Evolutionary conservation across 148 eudicot species (phyloP).

Genomic region (Fagopyrum homotropicum): DNA sequence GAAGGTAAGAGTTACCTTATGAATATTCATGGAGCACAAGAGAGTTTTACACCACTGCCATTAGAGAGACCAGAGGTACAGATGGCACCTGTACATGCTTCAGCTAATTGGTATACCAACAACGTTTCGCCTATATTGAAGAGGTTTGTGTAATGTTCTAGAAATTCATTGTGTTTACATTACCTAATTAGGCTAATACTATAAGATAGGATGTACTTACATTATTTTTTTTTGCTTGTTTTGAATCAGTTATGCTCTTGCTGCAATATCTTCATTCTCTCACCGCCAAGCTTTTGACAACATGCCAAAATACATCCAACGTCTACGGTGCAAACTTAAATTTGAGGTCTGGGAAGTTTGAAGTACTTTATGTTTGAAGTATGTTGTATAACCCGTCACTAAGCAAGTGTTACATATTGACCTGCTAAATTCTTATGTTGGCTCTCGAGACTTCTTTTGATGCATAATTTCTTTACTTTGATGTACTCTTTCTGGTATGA

Average conservation of each 20-base stretch:
- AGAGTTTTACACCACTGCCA: slow-evolving; percentile 78
- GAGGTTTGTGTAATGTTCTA: slow-evolving; percentile 44
- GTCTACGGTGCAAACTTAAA: slow-evolving; percentile 88
- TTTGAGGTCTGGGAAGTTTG: too few relatives aligned
- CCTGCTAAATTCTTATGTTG: too few relatives aligned
- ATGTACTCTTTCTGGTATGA: too few relatives aligned
- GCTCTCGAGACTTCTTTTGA: too few relatives aligned
- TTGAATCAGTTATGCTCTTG: slow-evolving; percentile 71
- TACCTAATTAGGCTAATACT: too few relatives aligned
- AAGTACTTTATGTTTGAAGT: too few relatives aligned
- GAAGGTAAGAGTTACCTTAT: slow-evolving; percentile 80
- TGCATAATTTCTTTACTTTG: too few relatives aligned
- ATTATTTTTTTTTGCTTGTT: slow-evolving; percentile 6
- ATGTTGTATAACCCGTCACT: too few relatives aligned
- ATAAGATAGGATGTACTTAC: too few relatives aligned
- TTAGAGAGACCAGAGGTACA: slow-evolving; percentile 86
- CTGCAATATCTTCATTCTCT: slow-evolving; percentile 95
- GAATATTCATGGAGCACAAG: slow-evolving; percentile 95
- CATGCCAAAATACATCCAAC: slow-evolving; percentile 82
- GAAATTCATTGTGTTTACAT: too few relatives aligned
- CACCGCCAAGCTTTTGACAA: slow-evolving; percentile 90
- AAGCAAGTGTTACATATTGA: too few relatives aligned
- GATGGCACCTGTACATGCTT: slow-evolving; percentile 96
- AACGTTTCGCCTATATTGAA: slow-evolving; percentile 72
- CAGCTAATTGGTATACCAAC: slow-evolving; percentile 84